Conservation (phyloP, 495 filamentous ascomycete species). For the Zalerion maritima region DNA sequence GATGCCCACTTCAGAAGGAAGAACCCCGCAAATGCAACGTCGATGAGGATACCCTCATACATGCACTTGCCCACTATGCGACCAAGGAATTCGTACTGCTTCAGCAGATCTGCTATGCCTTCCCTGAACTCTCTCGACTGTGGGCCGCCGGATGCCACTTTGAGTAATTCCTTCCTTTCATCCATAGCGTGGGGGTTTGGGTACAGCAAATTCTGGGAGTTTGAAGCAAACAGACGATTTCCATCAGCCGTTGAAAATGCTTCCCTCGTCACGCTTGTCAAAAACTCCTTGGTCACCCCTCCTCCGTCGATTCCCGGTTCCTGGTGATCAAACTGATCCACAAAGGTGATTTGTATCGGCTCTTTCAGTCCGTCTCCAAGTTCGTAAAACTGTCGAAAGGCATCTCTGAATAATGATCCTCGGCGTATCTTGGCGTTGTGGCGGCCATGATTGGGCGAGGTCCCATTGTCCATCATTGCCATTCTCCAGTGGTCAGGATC, state of each 20-base stretch:
- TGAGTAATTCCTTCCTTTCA: conserved; percentile 30
- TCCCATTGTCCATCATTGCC: conserved; percentile 33
- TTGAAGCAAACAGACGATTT: conserved; percentile 59
- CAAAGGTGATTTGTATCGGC: conserved; percentile 93
- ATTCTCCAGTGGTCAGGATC: conserved; percentile 73
- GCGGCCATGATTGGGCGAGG: conserved; percentile 35
- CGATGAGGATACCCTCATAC: conserved; percentile 92
- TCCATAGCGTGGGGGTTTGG: conserved; percentile 76
- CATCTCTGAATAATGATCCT: conserved; percentile 73
- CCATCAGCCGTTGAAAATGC: conserved; percentile 49
- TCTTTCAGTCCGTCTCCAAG: conserved; percentile 80
- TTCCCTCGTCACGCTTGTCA: conserved; percentile 78
- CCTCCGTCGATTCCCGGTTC: conserved; percentile 96
- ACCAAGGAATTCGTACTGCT: conserved; percentile 81
- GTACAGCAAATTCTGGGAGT: conserved; percentile 79
- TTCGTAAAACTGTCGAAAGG: conserved; percentile 68
- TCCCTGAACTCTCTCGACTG: conserved; percentile 39
- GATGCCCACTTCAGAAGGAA: conserved; percentile 93
- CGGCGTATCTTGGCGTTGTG: conserved; percentile 75
- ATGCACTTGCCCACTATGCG: conserved; percentile 92
- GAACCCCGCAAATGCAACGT: conserved; percentile 87
- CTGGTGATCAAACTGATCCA: conserved; percentile 71
- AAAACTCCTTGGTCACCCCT: conserved; percentile 94
- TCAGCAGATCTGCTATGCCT: conserved; percentile 45
- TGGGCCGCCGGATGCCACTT: too few species aligned